Conservation (phyloP, 2,329 filamentous ascomycete species). For the Fusarium bulbicola region DNA sequence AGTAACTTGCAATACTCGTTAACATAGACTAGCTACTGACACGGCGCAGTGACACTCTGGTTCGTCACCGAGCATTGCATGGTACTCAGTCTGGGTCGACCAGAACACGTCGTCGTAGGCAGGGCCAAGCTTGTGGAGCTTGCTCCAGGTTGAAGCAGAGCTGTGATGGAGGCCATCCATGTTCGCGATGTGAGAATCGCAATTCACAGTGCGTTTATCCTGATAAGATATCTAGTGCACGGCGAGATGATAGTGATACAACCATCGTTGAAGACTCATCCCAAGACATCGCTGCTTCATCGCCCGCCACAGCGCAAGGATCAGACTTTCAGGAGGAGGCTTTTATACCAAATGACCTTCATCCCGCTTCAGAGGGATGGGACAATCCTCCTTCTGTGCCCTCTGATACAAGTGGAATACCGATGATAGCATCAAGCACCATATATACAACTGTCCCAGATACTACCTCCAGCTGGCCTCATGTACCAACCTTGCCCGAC, state of each 20-base stretch:
- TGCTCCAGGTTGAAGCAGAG: not conserved
- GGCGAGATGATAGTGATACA: accelerated
- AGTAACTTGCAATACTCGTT: not conserved
- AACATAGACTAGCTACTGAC: accelerated
- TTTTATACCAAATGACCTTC: accelerated
- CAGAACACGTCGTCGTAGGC: not conserved
- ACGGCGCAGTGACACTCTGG: not conserved
- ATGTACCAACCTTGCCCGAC: not conserved
- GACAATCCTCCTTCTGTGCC: accelerated
- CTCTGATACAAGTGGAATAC: not conserved
- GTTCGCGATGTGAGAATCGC: not conserved
- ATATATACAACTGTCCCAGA: not conserved
- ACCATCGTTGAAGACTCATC: accelerated
- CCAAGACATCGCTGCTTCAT: not conserved
- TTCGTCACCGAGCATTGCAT: not conserved
- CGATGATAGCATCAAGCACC: too few species aligned
- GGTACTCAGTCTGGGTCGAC: accelerated
- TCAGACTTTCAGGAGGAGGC: not conserved
- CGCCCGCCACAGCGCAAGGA: not conserved
- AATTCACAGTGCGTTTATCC: not conserved
- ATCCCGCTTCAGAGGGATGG: not conserved
- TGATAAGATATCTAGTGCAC: accelerated
- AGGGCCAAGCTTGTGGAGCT: not conserved
- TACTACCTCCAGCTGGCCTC: not conserved
- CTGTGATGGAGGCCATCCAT: not conserved